Evolutionary conservation across 768 basidiomycete genomes (phyloP), one percentile per base, ranked within the genome.

Genomic region (Leccinum longicurvipes): DNA sequence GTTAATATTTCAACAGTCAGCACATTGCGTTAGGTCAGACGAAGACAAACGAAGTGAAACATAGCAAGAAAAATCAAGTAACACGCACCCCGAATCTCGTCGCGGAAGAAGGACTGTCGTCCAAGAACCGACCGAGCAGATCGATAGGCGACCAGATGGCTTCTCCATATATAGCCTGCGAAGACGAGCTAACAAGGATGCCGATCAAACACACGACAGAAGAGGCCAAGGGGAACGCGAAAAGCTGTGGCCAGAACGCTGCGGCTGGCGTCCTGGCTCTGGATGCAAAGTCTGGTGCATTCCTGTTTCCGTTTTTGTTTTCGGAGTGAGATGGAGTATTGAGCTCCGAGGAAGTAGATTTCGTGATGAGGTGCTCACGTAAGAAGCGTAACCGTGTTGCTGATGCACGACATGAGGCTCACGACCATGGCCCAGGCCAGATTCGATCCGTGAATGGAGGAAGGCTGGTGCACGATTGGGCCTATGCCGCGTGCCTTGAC

Each of bases 111-210:
- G 84, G 87, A 48, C 68, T 69, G 56, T 80, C 79, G 60, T 90
- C 85, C 57, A 91, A 74, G 71, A 90, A 89, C 63, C 73, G 81
- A 50, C 77, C 80, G 50, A 91, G 74, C 46, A 91, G 74, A 62
- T 87, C 85, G 63, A 93, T 79, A 3, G 89, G 88, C 3, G 83
- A 84, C 91, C 89, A 92, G 51, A 93, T 81, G 14, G 85, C 82
- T 59, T 85, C 83, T 23, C 86, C 88, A 62, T 87, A 92, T 60
- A 92, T 86, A 14, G 83, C 79, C 59, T 84, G 77, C 19, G 86
- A 87, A 19, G 87, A 86, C 1, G 89, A 91, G 54, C 85, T 84
- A 59, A 93, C 89, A 50, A 91, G 82, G 68, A 93, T 89, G 1
- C 89, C 89, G 57, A 93, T 75, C 72, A 93, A 86, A 63, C 84